Evolutionary conservation across 148 eudicot species (phyloP), one percentile per base, ranked within the genome.

Genomic region (Cornus kousa): DNA sequence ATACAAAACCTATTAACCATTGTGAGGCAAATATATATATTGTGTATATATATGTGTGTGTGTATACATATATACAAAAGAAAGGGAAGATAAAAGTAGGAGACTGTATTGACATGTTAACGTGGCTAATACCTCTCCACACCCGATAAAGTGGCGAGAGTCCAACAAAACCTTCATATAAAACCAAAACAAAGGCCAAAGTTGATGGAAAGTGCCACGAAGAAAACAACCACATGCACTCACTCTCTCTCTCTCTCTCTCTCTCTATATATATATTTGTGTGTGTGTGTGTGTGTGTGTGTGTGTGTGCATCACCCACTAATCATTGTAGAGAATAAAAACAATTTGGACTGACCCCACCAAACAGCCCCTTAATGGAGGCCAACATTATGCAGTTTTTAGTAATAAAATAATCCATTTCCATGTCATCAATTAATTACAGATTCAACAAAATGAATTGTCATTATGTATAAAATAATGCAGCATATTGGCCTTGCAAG

Each of bases 111-210:
- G 37, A 31, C 59, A 35, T 66, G 72, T 76, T 72, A 77, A 11
- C 71, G 84, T 87, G 86, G 89, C 84, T 80, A 39, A 74, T 71
- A 72, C 80, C 79, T 68, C 74, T 82, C 85, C 87, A 84, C 89
- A 74, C 9, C 80, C 71, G 74, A 71, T 40, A 71, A 69, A 31
- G 66, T 9, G 3, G 7, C 19, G 35, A 23, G 33, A 39, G 57
- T 65, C 78, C 70, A 39, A 1, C 37, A 62, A 23, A 46, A 7
- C 20, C 40, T 22, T 3, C 48, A 43, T 43, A 76, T 53, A 73
- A 73, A 69, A 65, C 76, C 75, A 85, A 77, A 80, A 74, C 71
- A 50, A 40, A 80, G 13, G 70, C 69, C 60, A 48, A 11, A 65
- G 28, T 71, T 23, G 80, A 76, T 72, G 71, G 74, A 76, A 77